These are phyloP conservation scores for Pseudogymnoascus sp. DNA, from an alignment of 2,329 filamentous ascomycete species.

Conservation along the genomic window DNA sequence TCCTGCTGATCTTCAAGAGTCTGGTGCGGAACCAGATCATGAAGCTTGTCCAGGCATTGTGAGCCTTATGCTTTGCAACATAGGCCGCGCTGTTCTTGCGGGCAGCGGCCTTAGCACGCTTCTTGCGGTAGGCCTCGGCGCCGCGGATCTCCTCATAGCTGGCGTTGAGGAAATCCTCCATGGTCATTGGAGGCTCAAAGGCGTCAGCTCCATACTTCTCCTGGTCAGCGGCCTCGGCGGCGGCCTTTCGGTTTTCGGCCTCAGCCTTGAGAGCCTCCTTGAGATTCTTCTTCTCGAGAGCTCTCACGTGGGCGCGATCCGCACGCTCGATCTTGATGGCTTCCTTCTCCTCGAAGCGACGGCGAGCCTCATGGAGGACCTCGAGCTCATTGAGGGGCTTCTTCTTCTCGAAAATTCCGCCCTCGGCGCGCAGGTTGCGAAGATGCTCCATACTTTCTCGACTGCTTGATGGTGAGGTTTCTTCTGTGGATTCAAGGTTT, in stretches of 20 bases:
- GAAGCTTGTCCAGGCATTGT: slow-evolving; percentile 54
- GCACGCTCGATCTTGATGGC: slow-evolving; percentile 54
- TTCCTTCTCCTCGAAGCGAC: slow-evolving; percentile 56
- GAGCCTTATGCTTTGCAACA: slow-evolving; percentile 47
- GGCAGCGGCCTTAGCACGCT: not conserved
- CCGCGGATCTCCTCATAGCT: slow-evolving; percentile 17
- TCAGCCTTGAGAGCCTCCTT: slow-evolving; percentile 48
- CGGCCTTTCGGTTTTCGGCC: slow-evolving; percentile 15
- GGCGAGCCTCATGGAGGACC: slow-evolving; percentile 52
- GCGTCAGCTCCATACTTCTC: slow-evolving; percentile 20
- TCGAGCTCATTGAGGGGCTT: slow-evolving; percentile 45
- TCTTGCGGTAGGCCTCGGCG: slow-evolving; percentile 9
- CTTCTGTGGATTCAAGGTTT: slow-evolving; percentile 17
- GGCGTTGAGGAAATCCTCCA: not conserved
- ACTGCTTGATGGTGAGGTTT: slow-evolving; percentile 19
- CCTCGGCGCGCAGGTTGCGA: slow-evolving; percentile 46
- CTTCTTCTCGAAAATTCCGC: slow-evolving; percentile 52
- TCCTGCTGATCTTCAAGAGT: slow-evolving; percentile 36
- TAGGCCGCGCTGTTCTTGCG: not conserved
- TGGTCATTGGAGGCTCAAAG: not conserved
- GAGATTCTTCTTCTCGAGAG: slow-evolving; percentile 49
- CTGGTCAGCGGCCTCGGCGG: slow-evolving; percentile 19
- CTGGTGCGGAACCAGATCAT: slow-evolving; percentile 57
- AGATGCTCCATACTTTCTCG: slow-evolving; percentile 22
- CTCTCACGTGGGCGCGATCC: slow-evolving; percentile 49